Evolutionary conservation across 2,329 filamentous ascomycete genomes (phyloP).

Genomic region (Fusarium zealandicum): DNA sequence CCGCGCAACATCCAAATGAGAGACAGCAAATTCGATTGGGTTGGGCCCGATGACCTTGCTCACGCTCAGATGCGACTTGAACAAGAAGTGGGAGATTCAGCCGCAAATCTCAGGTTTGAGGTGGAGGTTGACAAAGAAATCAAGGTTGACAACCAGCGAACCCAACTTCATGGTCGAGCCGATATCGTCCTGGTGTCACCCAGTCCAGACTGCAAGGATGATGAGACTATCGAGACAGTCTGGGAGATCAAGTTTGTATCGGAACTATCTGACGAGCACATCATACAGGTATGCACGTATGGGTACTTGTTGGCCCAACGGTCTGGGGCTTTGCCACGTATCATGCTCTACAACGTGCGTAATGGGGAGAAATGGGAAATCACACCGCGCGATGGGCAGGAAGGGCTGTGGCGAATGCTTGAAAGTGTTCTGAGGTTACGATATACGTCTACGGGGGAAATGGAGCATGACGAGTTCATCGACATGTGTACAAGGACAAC

Average conservation of each 20-base stretch:
- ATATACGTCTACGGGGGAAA: slow-evolving; percentile 16
- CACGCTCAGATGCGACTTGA: slow-evolving; percentile 31
- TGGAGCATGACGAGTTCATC: slow-evolving; percentile 24
- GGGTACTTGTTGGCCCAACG: slow-evolving; percentile 30
- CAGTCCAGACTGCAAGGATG: not conserved
- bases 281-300: slow-evolving; percentile 40
- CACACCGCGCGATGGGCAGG: slow-evolving; percentile 5
- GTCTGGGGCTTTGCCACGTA: slow-evolving; percentile 18
- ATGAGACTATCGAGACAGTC: slow-evolving; percentile 11
- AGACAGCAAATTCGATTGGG: slow-evolving; percentile 41
- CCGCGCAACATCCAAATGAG: slow-evolving; percentile 40
- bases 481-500: slow-evolving; percentile 6
- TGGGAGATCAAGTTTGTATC: slow-evolving; percentile 46
- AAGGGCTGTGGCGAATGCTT: slow-evolving; percentile 20
- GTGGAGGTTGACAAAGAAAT: slow-evolving; percentile 1
- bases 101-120: slow-evolving; percentile 11
- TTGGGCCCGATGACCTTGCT: slow-evolving; percentile 28
- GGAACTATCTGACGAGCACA: slow-evolving; percentile 35
- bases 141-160: not conserved
- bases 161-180: slow-evolving; percentile 16
- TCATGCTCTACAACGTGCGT: slow-evolving; percentile 41
- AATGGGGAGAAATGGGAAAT: slow-evolving; percentile 40
- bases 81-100: slow-evolving; percentile 12
- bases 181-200: slow-evolving; percentile 13
- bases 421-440: slow-evolving; percentile 29